phyloP scores from a whole-genome alignment of 305 asterid species.

The Fraxinus latifolia region DNA sequence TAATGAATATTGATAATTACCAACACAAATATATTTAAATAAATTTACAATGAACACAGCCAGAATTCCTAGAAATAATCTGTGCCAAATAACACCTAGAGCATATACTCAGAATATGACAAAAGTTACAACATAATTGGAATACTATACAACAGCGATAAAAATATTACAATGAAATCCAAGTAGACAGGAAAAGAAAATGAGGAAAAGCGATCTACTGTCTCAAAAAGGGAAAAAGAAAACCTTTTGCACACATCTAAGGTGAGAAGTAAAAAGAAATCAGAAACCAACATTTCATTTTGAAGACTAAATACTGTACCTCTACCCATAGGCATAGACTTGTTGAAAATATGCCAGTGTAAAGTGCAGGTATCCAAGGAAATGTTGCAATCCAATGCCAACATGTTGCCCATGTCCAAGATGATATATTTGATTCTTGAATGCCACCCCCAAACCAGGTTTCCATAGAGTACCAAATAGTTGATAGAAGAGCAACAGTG shows the following conservation, averaged over 20 bases:
- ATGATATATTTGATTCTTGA: conserved; percentile 36
- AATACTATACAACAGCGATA: not conserved
- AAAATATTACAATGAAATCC: not conserved
- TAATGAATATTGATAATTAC: not conserved
- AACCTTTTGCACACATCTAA: not conserved
- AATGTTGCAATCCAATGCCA: conserved; percentile 37
- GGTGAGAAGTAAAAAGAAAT: not conserved
- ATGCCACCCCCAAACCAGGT: conserved; percentile 43
- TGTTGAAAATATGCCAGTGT: conserved; percentile 75
- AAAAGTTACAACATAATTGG: not conserved
- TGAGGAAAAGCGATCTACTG: not conserved
- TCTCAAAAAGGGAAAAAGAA: not conserved
- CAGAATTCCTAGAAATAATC: not conserved
- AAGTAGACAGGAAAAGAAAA: not conserved
- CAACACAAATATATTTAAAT: not conserved
- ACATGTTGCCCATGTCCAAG: conserved; percentile 46
- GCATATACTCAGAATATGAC: not conserved
- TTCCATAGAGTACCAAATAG: conserved; percentile 50
- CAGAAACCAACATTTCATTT: not conserved
- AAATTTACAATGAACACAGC: not conserved
- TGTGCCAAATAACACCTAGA: not conserved
- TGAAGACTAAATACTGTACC: conserved; percentile 34
- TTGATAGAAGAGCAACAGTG: conserved; percentile 60
- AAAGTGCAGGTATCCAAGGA: conserved; percentile 82
- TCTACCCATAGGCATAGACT: conserved; percentile 72